Base-by-base conservation (phyloP, 2,329 filamentous ascomycete genomes). In the Ophiostoma sp. region DNA sequence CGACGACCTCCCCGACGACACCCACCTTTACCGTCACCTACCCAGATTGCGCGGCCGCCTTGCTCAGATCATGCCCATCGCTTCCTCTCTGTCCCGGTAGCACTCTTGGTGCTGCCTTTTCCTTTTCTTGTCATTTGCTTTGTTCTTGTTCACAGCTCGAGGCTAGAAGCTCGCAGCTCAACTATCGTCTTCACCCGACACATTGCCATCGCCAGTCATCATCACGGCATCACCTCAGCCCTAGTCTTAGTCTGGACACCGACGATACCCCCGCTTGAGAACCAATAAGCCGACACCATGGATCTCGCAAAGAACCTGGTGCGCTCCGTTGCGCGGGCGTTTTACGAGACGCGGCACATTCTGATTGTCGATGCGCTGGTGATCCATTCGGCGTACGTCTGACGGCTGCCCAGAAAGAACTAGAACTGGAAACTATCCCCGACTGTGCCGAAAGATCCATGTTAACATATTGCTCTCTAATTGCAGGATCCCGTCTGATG, bases 311-410 rank as follows among this genome's bases (percentile, higher is more conserved):
- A 93, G 78, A 89, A 90, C 57, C 88, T 98, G 74, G 88, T 98
- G 76, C 92, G 94, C 79, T 95, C 90, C 69, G 91, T 93, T 54
- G 90, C 89, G 76, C 91, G 93, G 78, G 89, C 92, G 70, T 96
- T 97, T 82, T 96, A 95, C 80, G 86, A 91, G 74, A 93, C 90
- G 48, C 90, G 93, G 76, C 90, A 95, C 76, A 89, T 95, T 73
- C 85, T 96, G 66, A 88, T 96, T 66, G 84, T 96, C 69, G 93
- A 97, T 83, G 92, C 93, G 73, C 86, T 97, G 74, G 89, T 94
- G 77, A 87, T 93, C 70, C 93, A 97, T 80, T 92, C 90, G 77
- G 81, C 83, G 86, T 97, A 77, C 83, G 92, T 69, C 65, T 67
- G 52, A 57, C 23, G 23, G 52, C 52, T 31, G 52, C n/a, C 39